Evolutionary conservation across 768 basidiomycete genomes (phyloP), one percentile per base, ranked within the genome.

Genomic region (Porpolomopsis calyptriformis): DNA sequence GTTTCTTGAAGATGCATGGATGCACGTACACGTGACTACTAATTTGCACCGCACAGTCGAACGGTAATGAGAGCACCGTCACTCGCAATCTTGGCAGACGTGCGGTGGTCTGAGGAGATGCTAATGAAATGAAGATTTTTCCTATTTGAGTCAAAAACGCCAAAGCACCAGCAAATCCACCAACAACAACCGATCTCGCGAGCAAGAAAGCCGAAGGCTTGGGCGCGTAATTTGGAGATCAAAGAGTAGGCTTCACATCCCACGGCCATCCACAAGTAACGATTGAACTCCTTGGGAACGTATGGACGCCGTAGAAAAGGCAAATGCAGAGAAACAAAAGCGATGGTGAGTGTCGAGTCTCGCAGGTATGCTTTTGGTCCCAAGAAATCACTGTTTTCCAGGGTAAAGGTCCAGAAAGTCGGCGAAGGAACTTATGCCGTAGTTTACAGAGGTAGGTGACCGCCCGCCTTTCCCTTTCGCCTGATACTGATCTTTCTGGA

Each of bases 361-460:
- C 8, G n/a, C 25, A 45, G 38, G 19, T 16, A 2, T 14, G 18
- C 14, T 4, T 7, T 40, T 37, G 12, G 50, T 47, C 37, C 50
- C 47, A 10, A 40, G 38, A 25, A 52, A 40, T 45, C 35, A 47
- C 26, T 33, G 11, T 22, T 43, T 18, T 45, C 35, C 53, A 88
- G 86, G 86, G 69, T 71, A 11, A 89, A 89, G 57, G 85, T 85
- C 57, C 75, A 73, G 55, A 89, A 89, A 60, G 76, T 88, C 46
- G 86, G 86, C 55, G 86, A 89, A 62, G 96, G 96, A 64, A 85
- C 93, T 11, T 99, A 92, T 61, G 93, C 94, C 43, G 92, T 93
- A 37, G 92, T 97, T 2, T 97, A 94, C 64, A 75, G 79, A 80
- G 92, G 92, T 83, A 38, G 50, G 67, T 22, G n/a, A 31, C 29